Conservation (phyloP, 1,284 basidiomycete genomes). For the Sphaerobolus stellatus region DNA sequence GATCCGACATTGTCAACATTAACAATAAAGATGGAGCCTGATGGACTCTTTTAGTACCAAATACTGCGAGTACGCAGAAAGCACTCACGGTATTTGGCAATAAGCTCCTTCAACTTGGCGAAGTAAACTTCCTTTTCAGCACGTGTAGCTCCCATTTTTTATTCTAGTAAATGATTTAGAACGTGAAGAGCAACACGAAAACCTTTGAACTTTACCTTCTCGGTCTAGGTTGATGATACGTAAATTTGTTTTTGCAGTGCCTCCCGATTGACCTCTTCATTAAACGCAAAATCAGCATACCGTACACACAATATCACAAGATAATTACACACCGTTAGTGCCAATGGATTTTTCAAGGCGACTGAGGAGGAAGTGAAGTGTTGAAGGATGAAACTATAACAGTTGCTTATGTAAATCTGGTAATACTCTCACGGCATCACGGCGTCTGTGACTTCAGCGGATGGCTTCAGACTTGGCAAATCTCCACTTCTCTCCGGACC, state of each 20-base stretch:
- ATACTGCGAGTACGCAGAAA: not conserved
- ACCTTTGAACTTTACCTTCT: slow-evolving; percentile 17
- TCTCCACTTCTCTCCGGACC: too few relatives aligned
- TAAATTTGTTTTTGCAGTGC: slow-evolving; percentile 44
- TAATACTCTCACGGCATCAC: too few relatives aligned
- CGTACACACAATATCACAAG: not conserved
- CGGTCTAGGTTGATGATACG: slow-evolving; percentile 15
- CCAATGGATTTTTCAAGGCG: slow-evolving; percentile 91
- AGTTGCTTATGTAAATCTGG: slow-evolving; percentile 11
- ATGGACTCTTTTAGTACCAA: not conserved
- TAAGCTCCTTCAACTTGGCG: slow-evolving; percentile 89
- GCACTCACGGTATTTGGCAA: slow-evolving; percentile 86
- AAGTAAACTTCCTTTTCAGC: slow-evolving; percentile 95
- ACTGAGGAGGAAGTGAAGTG: slow-evolving; percentile 14
- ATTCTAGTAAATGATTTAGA: slow-evolving; percentile 15
- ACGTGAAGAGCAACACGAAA: not conserved
- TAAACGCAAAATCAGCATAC: not conserved
- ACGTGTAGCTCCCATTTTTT: slow-evolving; percentile 87
- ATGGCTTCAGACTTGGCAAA: too few relatives aligned
- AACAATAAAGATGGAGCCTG: slow-evolving; percentile 97
- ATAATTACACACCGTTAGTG: slow-evolving; percentile 46
- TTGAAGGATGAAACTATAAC: slow-evolving; percentile 3
- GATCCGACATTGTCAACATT: slow-evolving; percentile 99
- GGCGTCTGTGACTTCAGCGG: too few relatives aligned
- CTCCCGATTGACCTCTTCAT: slow-evolving; percentile 84